Base-by-base conservation (phyloP, 2,329 filamentous ascomycete species). In the Pyrenochaeta sp. region DNA sequence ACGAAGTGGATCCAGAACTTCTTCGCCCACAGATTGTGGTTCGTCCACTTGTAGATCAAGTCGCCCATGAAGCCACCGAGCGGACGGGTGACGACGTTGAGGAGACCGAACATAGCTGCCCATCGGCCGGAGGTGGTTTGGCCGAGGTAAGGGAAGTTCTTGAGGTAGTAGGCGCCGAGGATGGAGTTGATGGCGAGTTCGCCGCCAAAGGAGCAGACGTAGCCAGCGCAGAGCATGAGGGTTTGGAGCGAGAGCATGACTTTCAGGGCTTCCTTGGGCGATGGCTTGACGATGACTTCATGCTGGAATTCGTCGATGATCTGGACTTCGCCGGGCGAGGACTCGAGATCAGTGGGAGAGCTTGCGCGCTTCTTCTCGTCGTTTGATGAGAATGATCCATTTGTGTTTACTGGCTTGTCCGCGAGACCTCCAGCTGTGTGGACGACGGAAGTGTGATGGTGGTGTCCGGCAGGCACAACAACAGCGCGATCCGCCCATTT, bases 91-190 rank as follows among this genome's bases (percentile, higher is more conserved):
- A 88, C 73, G 52, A 91, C 78, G 80, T 92, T 92, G 65, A 92
- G 83, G 53, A 92, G 88, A 27, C 90, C 90, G 73, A 91, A 92
- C 82, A 91, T 91, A 64, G 90, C 85, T 1, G 90, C 90, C 84
- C 88, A 88, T 55, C 82, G 81, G 5, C 85, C 86, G 0, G 83
- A 80, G 30, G 79, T 76, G 8, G 85, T 87, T 54, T 87, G 84
- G 12, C 79, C 79, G 55, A 88, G 82, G 10, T 74, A 66, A 0
- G 81, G 80, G 75, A 88, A 87, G 64, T 86, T 85, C 48, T 81
- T 74, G 30, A 80, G 73, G 72, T 88, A 88, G 79, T 87, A 88
- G 13, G 80, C 79, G 49, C 86, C 85, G 1, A 89, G 81, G 61
- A 87, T 82, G 50, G 82, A 84, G 79, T 88, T 88, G 75, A 89